Conservation (phyloP, 305 asterid species). For the Caryopteris hybrid region DNA sequence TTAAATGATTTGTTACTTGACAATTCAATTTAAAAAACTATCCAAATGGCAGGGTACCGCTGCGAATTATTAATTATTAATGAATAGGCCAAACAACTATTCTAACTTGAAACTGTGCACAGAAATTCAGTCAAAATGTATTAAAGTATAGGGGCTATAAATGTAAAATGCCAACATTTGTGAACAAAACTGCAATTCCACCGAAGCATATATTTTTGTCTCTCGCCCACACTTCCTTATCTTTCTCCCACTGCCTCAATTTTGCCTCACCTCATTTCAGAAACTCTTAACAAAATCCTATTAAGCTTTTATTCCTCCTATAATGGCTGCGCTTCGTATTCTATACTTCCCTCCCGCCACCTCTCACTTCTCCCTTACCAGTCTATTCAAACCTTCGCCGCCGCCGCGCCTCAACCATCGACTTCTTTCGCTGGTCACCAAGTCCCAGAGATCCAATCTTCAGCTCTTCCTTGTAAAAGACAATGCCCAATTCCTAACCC, state of each 20-base stretch:
- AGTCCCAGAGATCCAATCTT: constrained; percentile 27
- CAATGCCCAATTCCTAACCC: constrained; percentile 20
- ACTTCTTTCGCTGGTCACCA: constrained; percentile 17
- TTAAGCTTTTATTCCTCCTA: neutral
- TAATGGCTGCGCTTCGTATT: constrained; percentile 36
- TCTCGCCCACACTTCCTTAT: too few relatives aligned
- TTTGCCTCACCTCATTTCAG: neutral
- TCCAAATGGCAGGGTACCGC: too few relatives aligned
- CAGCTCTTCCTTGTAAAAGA: constrained; percentile 26
- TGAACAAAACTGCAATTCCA: too few relatives aligned
- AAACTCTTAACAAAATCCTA: neutral
- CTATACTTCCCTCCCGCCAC: constrained; percentile 25
- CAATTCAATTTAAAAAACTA: too few relatives aligned
- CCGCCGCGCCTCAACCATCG: constrained; percentile 18
- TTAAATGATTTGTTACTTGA: too few relatives aligned
- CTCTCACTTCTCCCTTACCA: constrained; percentile 22
- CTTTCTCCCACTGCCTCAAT: neutral
- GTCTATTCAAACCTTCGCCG: constrained; percentile 24
- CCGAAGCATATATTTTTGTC: too few relatives aligned
- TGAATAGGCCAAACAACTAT: too few relatives aligned
- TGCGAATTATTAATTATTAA: too few relatives aligned
- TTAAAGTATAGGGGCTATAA: too few relatives aligned
- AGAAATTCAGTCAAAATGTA: too few relatives aligned
- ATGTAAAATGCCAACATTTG: too few relatives aligned
- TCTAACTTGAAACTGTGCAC: too few relatives aligned